Base-by-base conservation (phyloP, 2,329 filamentous ascomycete species). In the Pyricularia grisea region DNA sequence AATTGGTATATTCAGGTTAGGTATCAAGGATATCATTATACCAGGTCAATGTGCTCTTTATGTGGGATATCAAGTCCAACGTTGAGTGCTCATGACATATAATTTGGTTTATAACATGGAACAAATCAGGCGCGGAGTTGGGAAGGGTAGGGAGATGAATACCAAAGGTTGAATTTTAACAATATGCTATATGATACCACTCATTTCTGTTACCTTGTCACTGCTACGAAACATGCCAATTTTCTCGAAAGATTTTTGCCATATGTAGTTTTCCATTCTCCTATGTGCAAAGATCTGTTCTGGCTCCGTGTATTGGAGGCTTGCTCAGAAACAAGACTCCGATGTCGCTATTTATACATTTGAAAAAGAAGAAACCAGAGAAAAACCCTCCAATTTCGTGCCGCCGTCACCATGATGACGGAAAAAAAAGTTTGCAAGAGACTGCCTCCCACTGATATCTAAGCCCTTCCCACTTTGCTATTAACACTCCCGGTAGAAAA, bases 111-210 rank as follows among this genome's bases (percentile, higher is more conserved):
- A 61, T 6, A 61, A 5, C 58, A 61, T 61, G 27, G n/a, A 61
- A 61, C n/a, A 61, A 61, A 61, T 27, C 58, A 61, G 58, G 58
- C 58, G 58, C 58, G 58, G 58, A 61, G 58, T 61, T 61, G n/a
- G 25, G 58, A 27, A 61, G 25, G 58, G 58, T 61, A 61, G 58
- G 25, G 25, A 61, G 58, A 25, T 61, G n/a, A 12, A 61, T 61
- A 61, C 58, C 58, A 23, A 61, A 61, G 23, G 58, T 23, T 61
- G n/a, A 60, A 60, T 23, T 60, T 25, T 20, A 55, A 14, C 4
- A 60, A 25, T 25, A 23, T 60, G 36, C 36, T 42, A 42, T 42
- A 11, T 42, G 17, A 17, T 17, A 14, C 7, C 12, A 1, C 17
- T 50, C 17, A 12, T 61, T 61, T 10, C 31, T 33, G 9, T 33